These are phyloP conservation scores for Cystobasidium sp. DNA, from an alignment of 1,284 basidiomycete species.

Conservation along the genomic window DNA sequence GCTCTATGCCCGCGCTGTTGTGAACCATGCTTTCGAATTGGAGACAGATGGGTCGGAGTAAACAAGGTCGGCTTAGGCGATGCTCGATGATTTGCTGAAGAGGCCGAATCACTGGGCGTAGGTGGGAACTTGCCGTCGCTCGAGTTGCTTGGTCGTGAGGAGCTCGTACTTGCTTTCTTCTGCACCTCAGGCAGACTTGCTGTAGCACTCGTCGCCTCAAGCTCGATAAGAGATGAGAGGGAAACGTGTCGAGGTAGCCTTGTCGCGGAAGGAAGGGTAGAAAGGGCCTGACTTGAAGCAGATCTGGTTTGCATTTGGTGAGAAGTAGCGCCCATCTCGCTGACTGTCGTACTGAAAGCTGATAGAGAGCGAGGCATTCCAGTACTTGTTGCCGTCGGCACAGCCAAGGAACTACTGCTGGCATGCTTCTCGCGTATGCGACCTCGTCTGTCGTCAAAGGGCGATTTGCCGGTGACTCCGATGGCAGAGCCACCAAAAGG, in stretches of 20 bases:
- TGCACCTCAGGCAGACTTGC: background rate
- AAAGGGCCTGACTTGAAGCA: slow-evolving; percentile 23
- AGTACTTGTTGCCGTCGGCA: background rate
- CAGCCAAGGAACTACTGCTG: background rate
- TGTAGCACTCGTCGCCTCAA: slow-evolving; percentile 2
- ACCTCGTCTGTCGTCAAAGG: too few relatives aligned
- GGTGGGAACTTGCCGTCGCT: slow-evolving; percentile 18
- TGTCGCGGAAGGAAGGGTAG: background rate
- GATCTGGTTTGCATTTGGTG: slow-evolving; percentile 13
- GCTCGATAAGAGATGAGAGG: slow-evolving; percentile 11
- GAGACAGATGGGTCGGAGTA: background rate
- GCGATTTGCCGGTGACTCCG: background rate
- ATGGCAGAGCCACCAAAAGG: background rate
- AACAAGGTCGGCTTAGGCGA: background rate
- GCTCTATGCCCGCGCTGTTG: too few relatives aligned
- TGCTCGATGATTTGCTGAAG: background rate
- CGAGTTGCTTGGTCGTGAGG: slow-evolving; percentile 20
- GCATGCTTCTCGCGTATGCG: too few relatives aligned
- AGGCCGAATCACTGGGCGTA: slow-evolving; percentile 22
- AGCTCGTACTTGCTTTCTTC: background rate
- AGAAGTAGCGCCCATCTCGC: background rate
- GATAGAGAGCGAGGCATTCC: slow-evolving; percentile 32
- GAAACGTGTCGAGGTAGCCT: background rate
- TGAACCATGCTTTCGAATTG: background rate
- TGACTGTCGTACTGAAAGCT: slow-evolving; percentile 20